A percentile compares a stretch with the other conserved stretches of the same genome.
These are phyloP conservation scores for Wickerhamomyces alni DNA, from an alignment of 805 yeast genomes.

Conservation along the genomic window DNA sequence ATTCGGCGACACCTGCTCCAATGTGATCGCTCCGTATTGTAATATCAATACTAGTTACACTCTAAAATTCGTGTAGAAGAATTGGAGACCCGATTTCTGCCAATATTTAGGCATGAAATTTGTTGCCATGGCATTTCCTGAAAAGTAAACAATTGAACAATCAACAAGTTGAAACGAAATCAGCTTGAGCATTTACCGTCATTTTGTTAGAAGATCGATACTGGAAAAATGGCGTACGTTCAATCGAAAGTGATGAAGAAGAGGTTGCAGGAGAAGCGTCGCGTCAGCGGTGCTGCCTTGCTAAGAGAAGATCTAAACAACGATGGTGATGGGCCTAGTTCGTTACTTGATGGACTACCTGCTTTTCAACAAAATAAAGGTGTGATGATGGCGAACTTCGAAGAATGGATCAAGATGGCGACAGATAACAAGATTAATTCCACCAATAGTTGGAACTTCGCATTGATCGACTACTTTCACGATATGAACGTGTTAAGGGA, in stretches of 20 bases:
- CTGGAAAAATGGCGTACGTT: conserved; percentile 24
- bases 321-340: conserved; percentile 8
- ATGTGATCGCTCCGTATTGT: no score
- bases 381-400: conserved; percentile 36
- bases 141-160: no score
- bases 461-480: conserved; percentile 85
- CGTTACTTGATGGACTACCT: conserved; percentile 20
- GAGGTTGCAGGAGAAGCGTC: conserved; percentile 23
- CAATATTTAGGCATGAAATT: no score
- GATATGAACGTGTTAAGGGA: conserved; percentile 71
- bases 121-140: no score
- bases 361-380: conserved; percentile 26
- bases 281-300: conserved; percentile 27
- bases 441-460: conserved; percentile 84
- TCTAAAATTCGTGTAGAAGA: no score
- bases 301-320: conserved; percentile 24
- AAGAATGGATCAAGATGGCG: conserved; percentile 26
- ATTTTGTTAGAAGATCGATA: no score
- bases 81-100: no score
- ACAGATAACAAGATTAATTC: conserved; percentile 59
- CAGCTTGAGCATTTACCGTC: no score
- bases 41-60: no score
- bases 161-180: no score
- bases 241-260: conserved; percentile 23
- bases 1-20: conserved; percentile 4